phyloP scores from a whole-genome alignment of 1,139 yeast species.

The Yamadazyma triangularis region DNA sequence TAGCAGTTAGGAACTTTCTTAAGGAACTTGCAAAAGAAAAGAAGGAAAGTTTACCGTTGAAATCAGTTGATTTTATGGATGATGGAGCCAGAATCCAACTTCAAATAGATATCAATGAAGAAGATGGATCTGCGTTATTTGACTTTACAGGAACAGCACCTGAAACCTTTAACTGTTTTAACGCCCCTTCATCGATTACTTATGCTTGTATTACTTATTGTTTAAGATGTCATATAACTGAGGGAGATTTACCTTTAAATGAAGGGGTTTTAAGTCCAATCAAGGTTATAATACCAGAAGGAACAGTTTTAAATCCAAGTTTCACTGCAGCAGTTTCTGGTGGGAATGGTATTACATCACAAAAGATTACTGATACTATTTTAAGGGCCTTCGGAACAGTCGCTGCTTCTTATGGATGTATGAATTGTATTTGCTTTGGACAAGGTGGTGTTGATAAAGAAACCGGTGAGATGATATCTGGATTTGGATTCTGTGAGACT shows the following conservation, averaged over 20 bases:
- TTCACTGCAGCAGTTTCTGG: conserved; percentile 44
- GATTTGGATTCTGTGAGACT: conserved; percentile 46
- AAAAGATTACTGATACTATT: conserved; percentile 54
- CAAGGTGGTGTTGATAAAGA: conserved; percentile 31
- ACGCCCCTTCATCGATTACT: conserved; percentile 41
- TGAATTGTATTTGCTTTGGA: conserved; percentile 43
- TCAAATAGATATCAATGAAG: conserved; percentile 35
- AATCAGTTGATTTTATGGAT: conserved; percentile 54
- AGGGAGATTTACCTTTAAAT: conserved; percentile 43
- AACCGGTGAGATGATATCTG: conserved; percentile 30
- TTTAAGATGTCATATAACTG: conserved; percentile 45
- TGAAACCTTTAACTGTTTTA: conserved; percentile 38
- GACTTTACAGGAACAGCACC: conserved; percentile 53
- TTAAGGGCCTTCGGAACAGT: conserved; percentile 64
- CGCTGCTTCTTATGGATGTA: conserved; percentile 40
- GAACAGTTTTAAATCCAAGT: conserved; percentile 36
- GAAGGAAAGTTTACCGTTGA: conserved; percentile 27
- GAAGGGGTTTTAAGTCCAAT: conserved; percentile 43
- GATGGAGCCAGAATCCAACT: conserved; percentile 55
- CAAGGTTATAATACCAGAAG: conserved; percentile 32
- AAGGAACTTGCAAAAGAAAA: conserved; percentile 26
- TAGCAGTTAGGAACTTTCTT: conserved; percentile 47
- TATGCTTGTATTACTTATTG: conserved; percentile 40
- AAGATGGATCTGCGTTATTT: conserved; percentile 46
- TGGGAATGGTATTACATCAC: conserved; percentile 47